phyloP scores from a whole-genome alignment of 2,329 filamentous ascomycete genomes.

The Alternaria sp. region DNA sequence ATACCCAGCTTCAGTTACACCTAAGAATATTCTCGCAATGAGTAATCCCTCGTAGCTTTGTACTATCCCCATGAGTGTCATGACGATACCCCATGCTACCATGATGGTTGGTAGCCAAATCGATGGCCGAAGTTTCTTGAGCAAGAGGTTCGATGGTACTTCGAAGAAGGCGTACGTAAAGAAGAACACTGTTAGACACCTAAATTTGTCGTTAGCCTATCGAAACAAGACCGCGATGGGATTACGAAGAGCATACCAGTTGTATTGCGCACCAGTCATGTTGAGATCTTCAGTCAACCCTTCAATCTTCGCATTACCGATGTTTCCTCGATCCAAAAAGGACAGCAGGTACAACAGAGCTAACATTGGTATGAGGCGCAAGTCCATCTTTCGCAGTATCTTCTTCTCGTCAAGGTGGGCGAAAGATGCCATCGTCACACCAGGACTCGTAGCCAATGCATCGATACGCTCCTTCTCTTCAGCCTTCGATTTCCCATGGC shows the following conservation, averaged over 20 bases:
- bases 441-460: constrained; percentile 24
- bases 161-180: constrained; percentile 59
- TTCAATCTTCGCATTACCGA: constrained; percentile 57
- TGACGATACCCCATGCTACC: constrained; percentile 59
- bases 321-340: constrained; percentile 48
- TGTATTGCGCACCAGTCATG: constrained; percentile 65
- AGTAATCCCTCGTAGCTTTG: constrained; percentile 58
- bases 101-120: constrained; percentile 59
- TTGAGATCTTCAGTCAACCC: constrained; percentile 39
- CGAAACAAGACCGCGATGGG: not conserved
- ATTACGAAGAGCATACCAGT: constrained; percentile 51
- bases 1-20: constrained; percentile 47
- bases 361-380: constrained; percentile 52
- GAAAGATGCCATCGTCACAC: constrained; percentile 41
- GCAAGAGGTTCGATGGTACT: constrained; percentile 67
- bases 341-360: constrained; percentile 51
- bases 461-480: constrained; percentile 15
- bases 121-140: constrained; percentile 65
- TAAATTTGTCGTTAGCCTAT: not conserved
- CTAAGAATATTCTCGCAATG: constrained; percentile 58
- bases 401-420: constrained; percentile 52
- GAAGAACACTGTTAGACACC: constrained; percentile 72
- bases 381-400: constrained; percentile 53
- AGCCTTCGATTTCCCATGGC: constrained; percentile 14
- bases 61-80: constrained; percentile 61